A percentile compares a stretch with the other conserved stretches of the same genome.
phyloP scores from a whole-genome alignment of 1,284 basidiomycete species.

The Volvariella surrecta region DNA sequence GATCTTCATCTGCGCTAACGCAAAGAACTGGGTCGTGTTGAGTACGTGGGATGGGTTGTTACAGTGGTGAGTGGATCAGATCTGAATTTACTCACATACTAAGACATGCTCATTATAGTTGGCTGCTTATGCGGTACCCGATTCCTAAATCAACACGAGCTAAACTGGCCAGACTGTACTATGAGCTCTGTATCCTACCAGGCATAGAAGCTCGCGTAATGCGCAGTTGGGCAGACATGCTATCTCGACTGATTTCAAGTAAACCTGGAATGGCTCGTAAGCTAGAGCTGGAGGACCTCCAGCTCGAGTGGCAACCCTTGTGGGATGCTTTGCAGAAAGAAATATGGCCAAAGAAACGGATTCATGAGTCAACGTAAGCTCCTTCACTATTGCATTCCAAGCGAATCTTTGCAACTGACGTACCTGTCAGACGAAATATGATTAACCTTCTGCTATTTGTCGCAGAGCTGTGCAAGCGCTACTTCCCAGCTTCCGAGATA shows the following conservation, averaged over 20 bases:
- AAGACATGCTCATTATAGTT: constrained; percentile 50
- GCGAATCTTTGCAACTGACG: constrained; percentile 9
- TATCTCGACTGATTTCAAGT: constrained; percentile 59
- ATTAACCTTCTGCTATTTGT: constrained; percentile 65
- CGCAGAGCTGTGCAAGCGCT: constrained; percentile 62
- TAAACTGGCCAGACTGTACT: constrained; percentile 76
- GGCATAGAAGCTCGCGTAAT: constrained; percentile 67
- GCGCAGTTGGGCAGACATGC: constrained; percentile 67
- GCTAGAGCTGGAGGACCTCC: constrained; percentile 60
- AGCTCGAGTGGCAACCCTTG: constrained; percentile 68
- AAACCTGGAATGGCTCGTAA: constrained; percentile 56
- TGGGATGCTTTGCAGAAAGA: constrained; percentile 68
- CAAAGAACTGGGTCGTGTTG: constrained; percentile 68
- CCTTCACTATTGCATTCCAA: constrained; percentile 1
- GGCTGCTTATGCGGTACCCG: constrained; percentile 79
- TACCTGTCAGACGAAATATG: constrained; percentile 44
- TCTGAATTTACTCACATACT: constrained; percentile 6
- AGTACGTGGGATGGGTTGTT: constrained; percentile 65
- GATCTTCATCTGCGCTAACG: constrained; percentile 65
- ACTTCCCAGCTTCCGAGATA: constrained; percentile 62
- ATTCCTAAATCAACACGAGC: constrained; percentile 66
- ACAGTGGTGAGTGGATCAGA: constrained; percentile 47
- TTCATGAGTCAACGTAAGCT: constrained; percentile 43
- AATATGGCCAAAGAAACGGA: constrained; percentile 61
- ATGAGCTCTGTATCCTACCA: constrained; percentile 68